Conservation (phyloP, 768 basidiomycete genomes). For the Termitomyces sp. region DNA sequence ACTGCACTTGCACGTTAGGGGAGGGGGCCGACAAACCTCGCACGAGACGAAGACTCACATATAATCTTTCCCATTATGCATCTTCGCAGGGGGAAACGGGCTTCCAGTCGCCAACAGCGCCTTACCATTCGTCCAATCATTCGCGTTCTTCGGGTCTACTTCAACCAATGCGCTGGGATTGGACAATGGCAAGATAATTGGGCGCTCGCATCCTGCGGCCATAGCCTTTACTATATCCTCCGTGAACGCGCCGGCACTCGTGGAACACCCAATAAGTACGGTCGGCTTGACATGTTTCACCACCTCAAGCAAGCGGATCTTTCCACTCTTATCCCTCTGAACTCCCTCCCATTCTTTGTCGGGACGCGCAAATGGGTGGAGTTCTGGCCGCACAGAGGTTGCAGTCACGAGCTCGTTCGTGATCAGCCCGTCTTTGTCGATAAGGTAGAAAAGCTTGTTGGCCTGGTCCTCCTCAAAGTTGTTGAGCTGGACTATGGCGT, state of each 20-base stretch:
- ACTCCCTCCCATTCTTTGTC: slow-evolving; percentile 51
- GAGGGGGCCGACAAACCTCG: background rate
- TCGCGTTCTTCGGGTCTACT: slow-evolving; percentile 63
- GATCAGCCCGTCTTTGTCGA: slow-evolving; percentile 66
- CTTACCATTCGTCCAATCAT: slow-evolving; percentile 75
- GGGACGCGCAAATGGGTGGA: slow-evolving; percentile 52
- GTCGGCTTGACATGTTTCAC: slow-evolving; percentile 74
- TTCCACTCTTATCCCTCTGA: slow-evolving; percentile 29
- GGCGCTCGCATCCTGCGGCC: slow-evolving; percentile 63
- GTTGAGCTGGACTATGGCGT: slow-evolving; percentile 62
- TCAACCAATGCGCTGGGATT: slow-evolving; percentile 80
- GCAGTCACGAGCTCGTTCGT: slow-evolving; percentile 36
- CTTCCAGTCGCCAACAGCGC: slow-evolving; percentile 83
- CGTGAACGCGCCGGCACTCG: slow-evolving; percentile 71
- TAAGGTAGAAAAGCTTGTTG: slow-evolving; percentile 61
- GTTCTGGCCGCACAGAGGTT: slow-evolving; percentile 35
- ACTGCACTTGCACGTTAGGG: slow-evolving; percentile 25
- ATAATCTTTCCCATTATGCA: slow-evolving; percentile 62
- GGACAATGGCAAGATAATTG: slow-evolving; percentile 80
- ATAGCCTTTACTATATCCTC: slow-evolving; percentile 67
- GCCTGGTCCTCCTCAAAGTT: slow-evolving; percentile 52
- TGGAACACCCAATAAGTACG: slow-evolving; percentile 81
- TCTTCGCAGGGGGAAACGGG: slow-evolving; percentile 72
- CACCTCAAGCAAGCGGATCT: slow-evolving; percentile 58
- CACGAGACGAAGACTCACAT: slow-evolving; percentile 34